Base-by-base conservation (phyloP, 2,329 filamentous ascomycete genomes). In the Fusarium sp. region DNA sequence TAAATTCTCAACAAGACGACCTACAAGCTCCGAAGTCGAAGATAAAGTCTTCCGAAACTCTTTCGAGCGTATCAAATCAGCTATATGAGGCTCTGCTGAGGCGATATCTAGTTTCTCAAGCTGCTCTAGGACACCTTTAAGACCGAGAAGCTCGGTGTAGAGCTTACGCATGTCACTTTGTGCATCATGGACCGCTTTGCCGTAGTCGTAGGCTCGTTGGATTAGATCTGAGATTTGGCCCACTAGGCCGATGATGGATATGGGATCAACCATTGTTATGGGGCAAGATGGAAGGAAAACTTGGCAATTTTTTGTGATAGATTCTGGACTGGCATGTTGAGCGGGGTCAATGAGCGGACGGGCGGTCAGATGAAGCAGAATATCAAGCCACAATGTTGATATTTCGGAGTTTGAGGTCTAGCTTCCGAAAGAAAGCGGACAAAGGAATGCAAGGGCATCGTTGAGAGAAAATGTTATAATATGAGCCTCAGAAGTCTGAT, bases 41-140 rank as follows among this genome's bases (percentile, higher is more conserved):
- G 3, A 25, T 3, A 52, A 18, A 4, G 49, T 35, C 16, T 4
- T 19, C 1, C 49, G 49, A 19, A 52, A 52, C 8, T 35, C 32
- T 0, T 7, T 35, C 0, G n/a, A 52, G 16, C 1, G 16, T 33
- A 3, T 23, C 0, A 35, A 3, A 23, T 35, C n/a, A 3, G 49
- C 49, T 7, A 35, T 15, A 8, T 52, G 16, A 0, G 32, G 32
- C 2, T 52, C 49, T 5, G 32, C 49, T 35, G 32, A 52, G 0
- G 32, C n/a, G 0, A 52, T 33, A 0, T 25, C 49, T 15, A 52
- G 4, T 11, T 35, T 11, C 0, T 52, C 49, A 0, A 52, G 32
- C 0, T 52, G 49, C 0, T 52, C 32, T 0, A 52, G 0, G 0
- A 35, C 49, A 0, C 49, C 49, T 0, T 52, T 52, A 0, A 52